Conservation (phyloP, 2,329 filamentous ascomycete genomes). For the Colletotrichum musicola region DNA sequence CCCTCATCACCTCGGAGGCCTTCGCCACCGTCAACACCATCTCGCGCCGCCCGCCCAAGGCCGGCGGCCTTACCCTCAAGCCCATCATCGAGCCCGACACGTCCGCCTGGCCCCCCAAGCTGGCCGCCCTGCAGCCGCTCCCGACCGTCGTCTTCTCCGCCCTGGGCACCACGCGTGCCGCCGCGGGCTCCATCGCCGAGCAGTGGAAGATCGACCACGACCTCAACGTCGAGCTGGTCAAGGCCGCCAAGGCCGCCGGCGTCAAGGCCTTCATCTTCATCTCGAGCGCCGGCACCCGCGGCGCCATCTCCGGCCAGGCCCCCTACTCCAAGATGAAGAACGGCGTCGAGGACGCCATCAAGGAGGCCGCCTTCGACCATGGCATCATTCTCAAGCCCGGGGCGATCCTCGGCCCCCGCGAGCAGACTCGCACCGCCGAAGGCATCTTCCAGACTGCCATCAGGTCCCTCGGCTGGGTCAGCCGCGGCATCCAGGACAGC, state of each 20-base stretch:
- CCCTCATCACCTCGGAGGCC: conserved; percentile 67
- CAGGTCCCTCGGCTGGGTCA: conserved; percentile 66
- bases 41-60: conserved; percentile 73
- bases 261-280: conserved; percentile 83
- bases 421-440: conserved; percentile 71
- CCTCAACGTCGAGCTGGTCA: conserved; percentile 83
- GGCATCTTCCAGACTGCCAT: conserved; percentile 68
- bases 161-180: conserved; percentile 82
- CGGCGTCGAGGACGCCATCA: conserved; percentile 84
- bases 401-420: conserved; percentile 78
- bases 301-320: conserved; percentile 56
- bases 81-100: conserved; percentile 77
- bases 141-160: conserved; percentile 80
- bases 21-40: conserved; percentile 72
- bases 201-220: conserved; percentile 93
- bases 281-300: conserved; percentile 66
- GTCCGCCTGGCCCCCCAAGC: conserved; percentile 73
- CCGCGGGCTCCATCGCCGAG: conserved; percentile 80
- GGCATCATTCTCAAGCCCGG: conserved; percentile 82
- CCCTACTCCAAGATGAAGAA: conserved; percentile 81
- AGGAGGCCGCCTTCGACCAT: conserved; percentile 79
- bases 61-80: conserved; percentile 61
- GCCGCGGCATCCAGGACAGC: conserved; percentile 69
- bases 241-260: conserved; percentile 79
- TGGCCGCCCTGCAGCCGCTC: conserved; percentile 66